phyloP scores from a whole-genome alignment of 495 filamentous ascomycete species.

The Filosporella fistucella region DNA sequence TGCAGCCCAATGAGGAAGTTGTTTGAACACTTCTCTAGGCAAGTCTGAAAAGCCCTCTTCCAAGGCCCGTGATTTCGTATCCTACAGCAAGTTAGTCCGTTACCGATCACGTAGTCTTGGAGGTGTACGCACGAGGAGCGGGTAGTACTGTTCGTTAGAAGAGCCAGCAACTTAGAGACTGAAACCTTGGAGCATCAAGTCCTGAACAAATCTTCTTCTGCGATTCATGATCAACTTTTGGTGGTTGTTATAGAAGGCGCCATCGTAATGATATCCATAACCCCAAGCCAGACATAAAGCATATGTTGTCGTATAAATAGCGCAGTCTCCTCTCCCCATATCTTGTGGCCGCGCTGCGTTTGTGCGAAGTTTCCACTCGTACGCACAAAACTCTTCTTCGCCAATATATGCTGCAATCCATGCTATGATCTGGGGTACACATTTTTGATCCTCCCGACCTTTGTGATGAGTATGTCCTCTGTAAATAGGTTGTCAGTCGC shows the following conservation, averaged over 20 bases:
- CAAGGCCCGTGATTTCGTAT: no score
- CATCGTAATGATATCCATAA: not conserved
- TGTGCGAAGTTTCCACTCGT: slow-evolving; percentile 2
- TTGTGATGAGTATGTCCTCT: slow-evolving; percentile 2
- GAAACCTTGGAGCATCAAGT: slow-evolving; percentile 4
- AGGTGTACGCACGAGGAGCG: slow-evolving; percentile 1
- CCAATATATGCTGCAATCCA: not conserved
- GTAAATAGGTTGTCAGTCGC: not conserved
- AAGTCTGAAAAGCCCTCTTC: slow-evolving; percentile 1
- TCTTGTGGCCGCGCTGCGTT: not conserved
- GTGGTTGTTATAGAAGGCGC: slow-evolving; percentile 1
- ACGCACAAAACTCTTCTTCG: not conserved
- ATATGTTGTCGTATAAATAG: not conserved
- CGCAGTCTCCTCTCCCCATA: not conserved
- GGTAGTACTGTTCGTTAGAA: slow-evolving; percentile 12
- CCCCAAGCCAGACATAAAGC: slow-evolving; percentile 10
- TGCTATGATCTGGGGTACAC: slow-evolving; percentile 4
- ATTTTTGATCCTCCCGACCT: slow-evolving; percentile 2
- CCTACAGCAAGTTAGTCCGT: no score
- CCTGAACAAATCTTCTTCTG: slow-evolving; percentile 9
- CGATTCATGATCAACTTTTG: not conserved
- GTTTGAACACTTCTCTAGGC: not conserved
- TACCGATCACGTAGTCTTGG: not conserved
- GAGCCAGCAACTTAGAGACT: not conserved
- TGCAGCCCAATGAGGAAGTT: not conserved